Evolutionary conservation across 163 green algal species (phyloP).

Genomic region (Chlamydomonas reinhardtii): DNA sequence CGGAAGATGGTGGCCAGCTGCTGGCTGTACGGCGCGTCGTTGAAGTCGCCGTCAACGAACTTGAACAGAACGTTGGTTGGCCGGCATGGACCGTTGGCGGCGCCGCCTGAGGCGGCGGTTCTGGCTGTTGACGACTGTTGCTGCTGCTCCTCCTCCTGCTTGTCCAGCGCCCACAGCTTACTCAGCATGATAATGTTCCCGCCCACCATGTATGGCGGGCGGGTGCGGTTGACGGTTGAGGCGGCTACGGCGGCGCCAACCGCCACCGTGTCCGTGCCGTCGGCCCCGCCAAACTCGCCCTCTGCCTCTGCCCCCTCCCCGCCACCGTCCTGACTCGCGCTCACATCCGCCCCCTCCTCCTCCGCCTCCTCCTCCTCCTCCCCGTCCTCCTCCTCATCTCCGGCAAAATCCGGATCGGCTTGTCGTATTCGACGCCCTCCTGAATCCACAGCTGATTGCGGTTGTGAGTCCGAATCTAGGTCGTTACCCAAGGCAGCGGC

Average conservation of each 20-base stretch:
- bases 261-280: not conserved
- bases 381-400: not conserved
- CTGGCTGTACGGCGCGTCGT: slow-evolving; percentile 38
- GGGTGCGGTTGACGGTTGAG: not conserved
- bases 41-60: slow-evolving; percentile 47
- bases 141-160: too few relatives aligned
- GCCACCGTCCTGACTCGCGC: slow-evolving; percentile 6
- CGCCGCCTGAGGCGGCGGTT: not conserved
- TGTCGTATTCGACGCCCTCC: too few relatives aligned
- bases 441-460: too few relatives aligned
- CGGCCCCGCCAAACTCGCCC: not conserved
- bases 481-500: too few relatives aligned
- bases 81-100: not conserved
- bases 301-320: not conserved
- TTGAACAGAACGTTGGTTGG: slow-evolving; percentile 36
- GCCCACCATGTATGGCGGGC: not conserved
- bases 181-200: not conserved
- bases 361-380: not conserved
- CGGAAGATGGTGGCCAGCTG: slow-evolving; percentile 30
- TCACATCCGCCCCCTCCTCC: not conserved
- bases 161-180: slow-evolving; percentile 10
- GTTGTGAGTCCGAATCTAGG: too few relatives aligned
- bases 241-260: too few relatives aligned
- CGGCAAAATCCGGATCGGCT: not conserved
- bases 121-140: too few relatives aligned